These are phyloP conservation scores for Termitomyces sp. DNA, from an alignment of 768 basidiomycete species.

Conservation along the genomic window DNA sequence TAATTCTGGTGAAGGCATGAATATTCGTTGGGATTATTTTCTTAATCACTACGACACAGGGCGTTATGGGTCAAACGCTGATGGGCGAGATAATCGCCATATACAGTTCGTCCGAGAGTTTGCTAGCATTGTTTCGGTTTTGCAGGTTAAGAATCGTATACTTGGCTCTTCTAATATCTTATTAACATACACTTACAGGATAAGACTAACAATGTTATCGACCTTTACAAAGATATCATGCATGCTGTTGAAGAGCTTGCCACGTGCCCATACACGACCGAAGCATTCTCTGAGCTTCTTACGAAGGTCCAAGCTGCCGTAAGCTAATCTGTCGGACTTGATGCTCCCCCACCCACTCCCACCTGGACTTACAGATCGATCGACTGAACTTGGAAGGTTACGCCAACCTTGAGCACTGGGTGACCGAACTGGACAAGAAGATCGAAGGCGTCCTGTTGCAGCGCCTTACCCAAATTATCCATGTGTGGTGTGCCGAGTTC, in stretches of 20 bases:
- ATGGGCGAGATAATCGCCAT: slow-evolving; percentile 80
- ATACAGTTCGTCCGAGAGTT: slow-evolving; percentile 94
- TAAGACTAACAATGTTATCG: slow-evolving; percentile 92
- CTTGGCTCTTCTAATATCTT: not conserved
- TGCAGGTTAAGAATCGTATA: slow-evolving; percentile 52
- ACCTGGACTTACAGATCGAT: slow-evolving; percentile 60
- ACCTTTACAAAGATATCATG: slow-evolving; percentile 81
- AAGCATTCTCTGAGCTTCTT: slow-evolving; percentile 77
- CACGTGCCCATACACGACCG: slow-evolving; percentile 79
- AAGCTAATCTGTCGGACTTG: slow-evolving; percentile 18
- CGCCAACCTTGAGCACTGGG: slow-evolving; percentile 90
- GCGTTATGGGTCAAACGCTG: slow-evolving; percentile 66
- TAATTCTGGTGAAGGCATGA: slow-evolving; percentile 63
- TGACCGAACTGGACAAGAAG: slow-evolving; percentile 71
- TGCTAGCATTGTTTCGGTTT: slow-evolving; percentile 83
- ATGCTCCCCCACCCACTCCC: not conserved
- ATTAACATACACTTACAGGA: slow-evolving; percentile 43
- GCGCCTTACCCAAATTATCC: slow-evolving; percentile 71
- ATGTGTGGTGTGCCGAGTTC: slow-evolving; percentile 87
- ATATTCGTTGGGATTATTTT: slow-evolving; percentile 94
- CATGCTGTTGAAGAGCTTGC: slow-evolving; percentile 82
- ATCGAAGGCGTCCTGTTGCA: slow-evolving; percentile 79
- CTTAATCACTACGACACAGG: slow-evolving; percentile 89
- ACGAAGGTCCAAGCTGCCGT: slow-evolving; percentile 81
- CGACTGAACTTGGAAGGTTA: slow-evolving; percentile 94